phyloP scores from a whole-genome alignment of 768 basidiomycete genomes.

The Tricholoma bakamatsutake region DNA sequence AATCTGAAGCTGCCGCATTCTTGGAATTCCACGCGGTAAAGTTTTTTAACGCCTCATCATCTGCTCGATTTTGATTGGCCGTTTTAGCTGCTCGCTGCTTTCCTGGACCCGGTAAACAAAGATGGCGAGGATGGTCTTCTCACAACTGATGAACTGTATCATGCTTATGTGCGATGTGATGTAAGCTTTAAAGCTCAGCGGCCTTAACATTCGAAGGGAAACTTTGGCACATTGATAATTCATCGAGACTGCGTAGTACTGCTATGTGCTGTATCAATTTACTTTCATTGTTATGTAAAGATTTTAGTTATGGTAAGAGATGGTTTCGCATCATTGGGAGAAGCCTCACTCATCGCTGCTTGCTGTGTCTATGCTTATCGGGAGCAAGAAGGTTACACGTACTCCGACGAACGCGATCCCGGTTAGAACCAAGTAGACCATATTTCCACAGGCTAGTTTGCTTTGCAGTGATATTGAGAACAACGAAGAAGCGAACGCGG shows the following conservation, averaged over 20 bases:
- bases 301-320: background rate
- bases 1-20: slow-evolving; percentile 49
- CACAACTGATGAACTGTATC: slow-evolving; percentile 66
- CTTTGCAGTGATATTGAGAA: slow-evolving; percentile 33
- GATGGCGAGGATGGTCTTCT: slow-evolving; percentile 59
- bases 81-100: slow-evolving; percentile 53
- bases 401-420: slow-evolving; percentile 13
- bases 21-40: slow-evolving; percentile 62
- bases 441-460: slow-evolving; percentile 31
- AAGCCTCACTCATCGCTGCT: background rate
- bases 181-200: slow-evolving; percentile 29
- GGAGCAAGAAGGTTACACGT: slow-evolving; percentile 11
- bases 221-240: no score
- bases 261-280: background rate
- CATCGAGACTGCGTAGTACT: no score
- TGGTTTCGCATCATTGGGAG: background rate
- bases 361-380: slow-evolving; percentile 6
- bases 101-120: slow-evolving; percentile 51
- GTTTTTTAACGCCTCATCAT: slow-evolving; percentile 3
- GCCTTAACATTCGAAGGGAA: background rate
- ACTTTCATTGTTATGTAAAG: background rate
- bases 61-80: slow-evolving; percentile 2
- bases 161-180: slow-evolving; percentile 61
- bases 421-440: slow-evolving; percentile 27
- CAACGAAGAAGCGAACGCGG: slow-evolving; percentile 35